Base-by-base conservation (phyloP, 139 green algal genomes). In the Desmodesmus armatus region DNA sequence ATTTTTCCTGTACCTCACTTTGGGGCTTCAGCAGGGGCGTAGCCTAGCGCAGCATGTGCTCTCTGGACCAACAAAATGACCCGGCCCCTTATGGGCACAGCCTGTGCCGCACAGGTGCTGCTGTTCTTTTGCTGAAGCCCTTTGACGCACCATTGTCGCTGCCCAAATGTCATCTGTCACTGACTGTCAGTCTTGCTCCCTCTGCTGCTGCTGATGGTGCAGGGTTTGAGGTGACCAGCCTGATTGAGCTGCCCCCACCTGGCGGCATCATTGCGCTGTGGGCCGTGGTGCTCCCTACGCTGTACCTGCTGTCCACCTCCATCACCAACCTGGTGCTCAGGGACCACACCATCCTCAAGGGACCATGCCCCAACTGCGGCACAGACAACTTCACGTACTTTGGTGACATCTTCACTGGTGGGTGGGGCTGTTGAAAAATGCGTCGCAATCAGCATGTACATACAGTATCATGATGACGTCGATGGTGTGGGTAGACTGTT, bases 371-470 rank as follows among this genome's bases (percentile, higher is more conserved):
- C 72, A 95, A 94, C 85, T 98, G 95, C 87, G 90, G 90, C 67
- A 88, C 90, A 0, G 78, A 94, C 29, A 95, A 92, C 84, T 90
- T 86, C 71, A 92, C 91, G 7, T 98, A 96, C 89, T 98, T 98
- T 89, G 95, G 95, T 0, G 93, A 97, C 41, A 94, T 98, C 33
- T 88, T 98, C 39, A 96, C n/a, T n/a, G n/a, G n/a, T n/a, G n/a
- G n/a, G n/a, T n/a, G n/a, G n/a, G n/a, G n/a, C 89, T 0, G 91
- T 62, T n/a, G n/a, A n/a, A n/a, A n/a, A n/a, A n/a, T n/a, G n/a
- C n/a, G n/a, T n/a, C n/a, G n/a, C n/a, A n/a, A n/a, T n/a, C n/a
- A n/a, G n/a, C n/a, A n/a, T n/a, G n/a, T n/a, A n/a, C n/a, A n/a
- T n/a, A n/a, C n/a, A n/a, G n/a, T n/a, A n/a, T n/a, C n/a, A n/a